These are phyloP conservation scores for Boletellus ananiceps DNA, from an alignment of 768 basidiomycete genomes.

Conservation along the genomic window DNA sequence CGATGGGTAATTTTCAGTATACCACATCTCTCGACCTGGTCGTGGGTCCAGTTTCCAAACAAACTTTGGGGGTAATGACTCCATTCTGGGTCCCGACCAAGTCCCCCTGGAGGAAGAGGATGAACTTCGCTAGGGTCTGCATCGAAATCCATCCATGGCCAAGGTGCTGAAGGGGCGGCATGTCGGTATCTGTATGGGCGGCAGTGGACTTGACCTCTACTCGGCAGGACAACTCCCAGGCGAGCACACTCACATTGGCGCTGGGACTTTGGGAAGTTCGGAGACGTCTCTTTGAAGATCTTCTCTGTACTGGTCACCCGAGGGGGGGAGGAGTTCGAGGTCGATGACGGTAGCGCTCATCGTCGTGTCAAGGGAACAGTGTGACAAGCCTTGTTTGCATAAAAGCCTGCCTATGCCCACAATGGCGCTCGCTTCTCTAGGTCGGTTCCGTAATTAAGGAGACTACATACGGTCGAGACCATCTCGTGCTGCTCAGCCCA, in stretches of 20 bases:
- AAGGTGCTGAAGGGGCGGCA: conserved; percentile 38
- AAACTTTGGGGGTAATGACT: conserved; percentile 27
- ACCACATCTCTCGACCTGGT: conserved; percentile 28
- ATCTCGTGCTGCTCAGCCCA: neutral
- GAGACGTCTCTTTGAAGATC: conserved; percentile 9
- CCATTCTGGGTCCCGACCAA: conserved; percentile 19
- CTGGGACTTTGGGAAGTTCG: conserved; percentile 18
- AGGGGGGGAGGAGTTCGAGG: conserved; percentile 1
- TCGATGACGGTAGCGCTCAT: conserved; percentile 13
- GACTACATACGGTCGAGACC: neutral
- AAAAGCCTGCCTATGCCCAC: conserved; percentile 3
- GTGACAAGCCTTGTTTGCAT: neutral
- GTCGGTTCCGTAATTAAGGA: conserved; percentile 11
- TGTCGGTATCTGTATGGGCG: conserved; percentile 30
- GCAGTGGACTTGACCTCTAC: neutral
- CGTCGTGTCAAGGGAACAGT: neutral
- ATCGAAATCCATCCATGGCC: conserved; percentile 41
- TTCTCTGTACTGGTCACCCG: conserved; percentile 6
- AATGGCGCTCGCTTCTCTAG: conserved; percentile 6
- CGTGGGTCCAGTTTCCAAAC: conserved; percentile 35
- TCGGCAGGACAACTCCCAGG: neutral
- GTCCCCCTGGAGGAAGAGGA: conserved; percentile 13
- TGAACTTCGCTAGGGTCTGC: conserved; percentile 18
- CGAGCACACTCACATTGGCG: conserved; percentile 22
- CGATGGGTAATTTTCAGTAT: conserved; percentile 16